Evolutionary conservation across 768 basidiomycete genomes (phyloP).

Genomic region (Pleurotus pulmonarius): DNA sequence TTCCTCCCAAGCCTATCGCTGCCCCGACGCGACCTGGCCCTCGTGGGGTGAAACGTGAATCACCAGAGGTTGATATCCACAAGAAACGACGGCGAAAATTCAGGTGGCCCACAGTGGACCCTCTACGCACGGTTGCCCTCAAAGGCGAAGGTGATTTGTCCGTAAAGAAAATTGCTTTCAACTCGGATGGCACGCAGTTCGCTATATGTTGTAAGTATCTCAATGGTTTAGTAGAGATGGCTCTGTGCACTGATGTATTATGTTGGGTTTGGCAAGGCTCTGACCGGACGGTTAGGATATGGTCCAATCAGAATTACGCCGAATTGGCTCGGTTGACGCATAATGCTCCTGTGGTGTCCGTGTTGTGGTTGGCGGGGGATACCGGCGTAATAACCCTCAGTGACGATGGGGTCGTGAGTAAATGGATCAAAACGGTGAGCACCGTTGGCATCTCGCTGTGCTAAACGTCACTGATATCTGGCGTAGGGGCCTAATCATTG

Average conservation of each 20-base stretch:
- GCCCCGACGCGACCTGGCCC: constrained; percentile 9
- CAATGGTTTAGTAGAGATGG: neutral
- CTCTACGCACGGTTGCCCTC: constrained; percentile 32
- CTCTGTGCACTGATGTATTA: neutral
- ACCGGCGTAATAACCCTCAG: constrained; percentile 53
- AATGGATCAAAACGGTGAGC: constrained; percentile 57
- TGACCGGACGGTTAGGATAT: constrained; percentile 62
- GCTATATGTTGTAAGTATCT: constrained; percentile 52
- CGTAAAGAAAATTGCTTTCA: constrained; percentile 46
- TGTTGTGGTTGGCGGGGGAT: constrained; percentile 60
- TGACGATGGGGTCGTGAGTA: constrained; percentile 53
- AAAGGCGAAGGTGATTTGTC: constrained; percentile 44
- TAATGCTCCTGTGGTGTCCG: constrained; percentile 41
- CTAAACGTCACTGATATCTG: constrained; percentile 1
- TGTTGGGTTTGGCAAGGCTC: constrained; percentile 32
- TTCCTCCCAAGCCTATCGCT: constrained; percentile 27
- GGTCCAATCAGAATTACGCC: constrained; percentile 40
- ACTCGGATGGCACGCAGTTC: constrained; percentile 49
- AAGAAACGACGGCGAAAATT: constrained; percentile 28
- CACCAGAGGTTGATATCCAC: neutral
- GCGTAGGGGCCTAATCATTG: constrained; percentile 46
- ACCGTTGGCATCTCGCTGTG: neutral
- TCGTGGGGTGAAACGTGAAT: constrained; percentile 33
- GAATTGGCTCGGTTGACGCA: constrained; percentile 60
- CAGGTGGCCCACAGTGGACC: constrained; percentile 46